Evolutionary conservation across 495 filamentous ascomycete genomes (phyloP), one percentile per base, ranked within the genome.

Genomic region (Penicillium roqueforti): DNA sequence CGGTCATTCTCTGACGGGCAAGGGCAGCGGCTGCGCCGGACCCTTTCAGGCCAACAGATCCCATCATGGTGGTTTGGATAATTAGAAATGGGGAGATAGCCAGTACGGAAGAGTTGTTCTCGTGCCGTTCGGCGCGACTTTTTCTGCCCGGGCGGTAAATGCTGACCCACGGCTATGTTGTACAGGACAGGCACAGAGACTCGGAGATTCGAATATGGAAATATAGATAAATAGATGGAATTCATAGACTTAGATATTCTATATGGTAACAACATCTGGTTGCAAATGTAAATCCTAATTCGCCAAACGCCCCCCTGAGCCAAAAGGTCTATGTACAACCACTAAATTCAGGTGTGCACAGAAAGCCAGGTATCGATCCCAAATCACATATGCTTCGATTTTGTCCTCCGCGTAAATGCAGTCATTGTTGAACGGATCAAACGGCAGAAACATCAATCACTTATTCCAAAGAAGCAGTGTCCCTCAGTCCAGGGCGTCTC

Each of bases 401-500:
- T 55, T 51, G 43, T 58, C 44, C 53, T 49, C 59, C 56, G 37
- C 37, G 36, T 51, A 51, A 45, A 60, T 57, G 62, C 54, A 57
- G 51, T 29, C 28, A 34, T 18, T 57, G 36, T 56, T 38, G 3
- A 40, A 36, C 13, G 19, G 7, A 29, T n/a, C 23, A 32, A 37
- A 22, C 8, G 28, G 10, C 36, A 22, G 11, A 14, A 43, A 9
- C 2, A 22, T 16, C 49, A 11, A 18, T 36, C 6, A 26, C 56
- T 59, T 57, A 72, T 51, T 72, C 63, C 28, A 69, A 45, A 29
- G 66, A 61, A 20, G 81, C 73, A 52, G 79, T 75, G 39, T 72
- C 69, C 31, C 78, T 70, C 62, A 84, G 40, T 76, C 78, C 53
- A 58, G 59, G 7, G 63, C 77, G 68, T 60, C 73, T 67, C 47